phyloP scores from a whole-genome alignment of 768 basidiomycete species.

The Tulasnella sp. region DNA sequence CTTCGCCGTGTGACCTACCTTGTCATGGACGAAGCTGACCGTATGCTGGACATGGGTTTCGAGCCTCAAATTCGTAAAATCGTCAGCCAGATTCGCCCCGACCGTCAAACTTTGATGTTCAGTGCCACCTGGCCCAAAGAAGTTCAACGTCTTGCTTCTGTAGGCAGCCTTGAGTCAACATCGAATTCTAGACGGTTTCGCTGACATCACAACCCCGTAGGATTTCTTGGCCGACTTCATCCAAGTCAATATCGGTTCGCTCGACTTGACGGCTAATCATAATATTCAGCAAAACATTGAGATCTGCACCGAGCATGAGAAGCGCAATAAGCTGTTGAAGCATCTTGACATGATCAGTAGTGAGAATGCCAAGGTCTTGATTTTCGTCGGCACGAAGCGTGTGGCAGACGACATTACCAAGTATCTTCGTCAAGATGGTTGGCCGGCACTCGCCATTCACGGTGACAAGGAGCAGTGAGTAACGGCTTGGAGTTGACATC shows the following conservation, averaged over 20 bases:
- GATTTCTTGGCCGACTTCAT: constrained; percentile 96
- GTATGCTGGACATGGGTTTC: constrained; percentile 99
- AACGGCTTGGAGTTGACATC: background rate
- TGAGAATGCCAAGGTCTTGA: constrained; percentile 97
- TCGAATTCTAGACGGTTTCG: constrained; percentile 7
- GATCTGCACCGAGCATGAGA: constrained; percentile 95
- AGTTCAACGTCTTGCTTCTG: constrained; percentile 92
- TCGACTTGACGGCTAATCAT: constrained; percentile 97
- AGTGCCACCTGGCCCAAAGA: constrained; percentile 99
- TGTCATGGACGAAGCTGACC: constrained; percentile 99
- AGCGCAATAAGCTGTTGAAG: constrained; percentile 90
- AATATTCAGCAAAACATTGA: constrained; percentile 95
- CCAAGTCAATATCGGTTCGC: constrained; percentile 97
- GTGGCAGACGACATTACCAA: constrained; percentile 99
- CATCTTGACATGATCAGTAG: constrained; percentile 93
- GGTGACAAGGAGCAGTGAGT: constrained; percentile 98
- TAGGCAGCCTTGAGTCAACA: constrained; percentile 30
- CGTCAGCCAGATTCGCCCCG: constrained; percentile 92
- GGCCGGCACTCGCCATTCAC: constrained; percentile 99
- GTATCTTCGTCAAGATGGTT: constrained; percentile 93
- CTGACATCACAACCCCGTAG: constrained; percentile 33
- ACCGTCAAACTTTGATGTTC: constrained; percentile 98
- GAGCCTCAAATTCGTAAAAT: constrained; percentile 99
- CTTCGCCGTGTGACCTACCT: constrained; percentile 93
- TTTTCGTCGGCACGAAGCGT: constrained; percentile 96